Evolutionary conservation across 2,329 filamentous ascomycete genomes (phyloP), one percentile per base, ranked within the genome.

Genomic region (Aspergillus arachidicola): DNA sequence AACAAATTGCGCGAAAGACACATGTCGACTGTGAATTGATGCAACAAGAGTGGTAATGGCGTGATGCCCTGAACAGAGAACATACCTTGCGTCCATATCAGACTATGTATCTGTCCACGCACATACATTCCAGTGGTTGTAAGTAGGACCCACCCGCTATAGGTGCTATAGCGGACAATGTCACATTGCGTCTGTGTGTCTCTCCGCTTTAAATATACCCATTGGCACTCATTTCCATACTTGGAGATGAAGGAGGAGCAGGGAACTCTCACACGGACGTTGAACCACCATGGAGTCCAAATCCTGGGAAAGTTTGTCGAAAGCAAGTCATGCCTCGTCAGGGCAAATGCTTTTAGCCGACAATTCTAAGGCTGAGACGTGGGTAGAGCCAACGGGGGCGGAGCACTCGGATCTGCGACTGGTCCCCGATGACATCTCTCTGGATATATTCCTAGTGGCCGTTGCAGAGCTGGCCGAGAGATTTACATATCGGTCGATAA

Each of bases 381-480:
- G 38, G 38, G 19, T 3, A 41, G 28, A 21, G 14, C 9, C n/a
- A 14, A 12, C 6, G 26, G 28, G 6, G 28, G 19, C 4, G 7
- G 28, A 51, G 16, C 28, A 9, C 6, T n/a, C 28, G 9, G n/a
- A 30, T 32, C 60, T 68, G 67, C 66, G 70, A 28, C 51, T 23
- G 3, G 51, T 60, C 21, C 45, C 50, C 21, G 58, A 60, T 53
- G 58, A 60, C n/a, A 60, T 60, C n/a, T 60, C 58, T 6, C 16
- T 56, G 7, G 58, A 60, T 34, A 46, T 56, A 16, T 60, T 60
- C 16, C 50, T 60, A 14, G 58, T 60, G n/a, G 58, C 58, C 4
- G 21, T 38, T 28, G 58, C 50, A 14, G 58, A 60, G 43, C 32
- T 60, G 50, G 38, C 50, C 16, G 58, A 60, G 38, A 36, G 58